Base-by-base conservation (phyloP, 148 eudicot species). In the Chenopodium berlandieri region DNA sequence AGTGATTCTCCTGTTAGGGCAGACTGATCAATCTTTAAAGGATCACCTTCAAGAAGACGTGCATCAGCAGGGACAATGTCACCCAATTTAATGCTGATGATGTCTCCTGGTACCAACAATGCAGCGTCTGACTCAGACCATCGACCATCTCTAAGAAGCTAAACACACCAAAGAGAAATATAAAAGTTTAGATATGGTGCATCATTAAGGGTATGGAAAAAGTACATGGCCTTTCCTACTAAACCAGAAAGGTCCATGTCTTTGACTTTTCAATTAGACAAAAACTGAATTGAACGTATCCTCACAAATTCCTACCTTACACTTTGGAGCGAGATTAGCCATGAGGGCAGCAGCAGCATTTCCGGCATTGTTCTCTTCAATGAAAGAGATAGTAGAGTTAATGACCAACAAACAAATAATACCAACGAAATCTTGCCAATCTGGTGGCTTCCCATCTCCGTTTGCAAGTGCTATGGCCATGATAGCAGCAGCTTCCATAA, bases 271-370 rank as follows among this genome's bases (percentile, higher is more conserved):
- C 12, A 47, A 16, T 78, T 34, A 47, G 25, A 73, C 48, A 66
- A 50, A 30, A 30, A 8, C 23, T 30, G 1, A 4, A 25, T 46
- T 3, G 60, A 25, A 30, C 3, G 13, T 1, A 23, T 16, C 14
- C 5, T 48, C 27, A 1, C 13, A 23, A 48, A 82, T n/a, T 0
- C 72, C 22, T 89, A 95, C 98, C 98, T 95, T 95, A 20, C 96
- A 89, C 85, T 95, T 95, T 14, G 98, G 98, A 74, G 98, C 98
- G 76, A 95, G 98, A 82, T 96, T 94, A 86, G 98, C 98, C 98
- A 95, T 95, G 78, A 95, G 98, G 67, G 98, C 98, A 2, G 97
- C 97, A 81, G 98, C 98, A 75, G 98, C 98, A 72, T 95, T 95
- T 17, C 98, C 98, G 46, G 98, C 98, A 75, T 93, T 93, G 90